Conservation (phyloP, 768 basidiomycete species). For the Chiua virens region DNA sequence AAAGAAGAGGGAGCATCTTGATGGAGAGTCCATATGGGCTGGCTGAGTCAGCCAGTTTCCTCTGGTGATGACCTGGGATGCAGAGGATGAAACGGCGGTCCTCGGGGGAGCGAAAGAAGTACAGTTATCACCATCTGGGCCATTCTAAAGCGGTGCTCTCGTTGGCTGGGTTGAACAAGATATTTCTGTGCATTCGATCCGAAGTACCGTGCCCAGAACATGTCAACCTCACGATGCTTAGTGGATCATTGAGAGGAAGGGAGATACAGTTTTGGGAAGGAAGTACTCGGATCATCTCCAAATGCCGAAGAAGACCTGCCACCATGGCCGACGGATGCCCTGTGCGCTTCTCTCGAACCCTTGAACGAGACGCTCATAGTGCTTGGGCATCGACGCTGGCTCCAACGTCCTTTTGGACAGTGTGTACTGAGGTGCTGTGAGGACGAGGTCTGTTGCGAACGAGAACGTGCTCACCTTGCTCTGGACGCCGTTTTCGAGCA, state of each 20-base stretch:
- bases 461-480: constrained; percentile 47
- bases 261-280: no score
- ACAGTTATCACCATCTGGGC: no score
- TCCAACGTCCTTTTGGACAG: constrained; percentile 61
- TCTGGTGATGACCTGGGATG: not conserved
- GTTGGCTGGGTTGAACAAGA: not conserved
- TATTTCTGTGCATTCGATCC: constrained; percentile 1
- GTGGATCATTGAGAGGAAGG: no score
- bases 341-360: constrained; percentile 73
- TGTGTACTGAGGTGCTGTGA: constrained; percentile 52
- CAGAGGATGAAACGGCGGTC: no score
- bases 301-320: constrained; percentile 79
- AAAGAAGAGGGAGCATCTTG: no score
- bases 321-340: constrained; percentile 79
- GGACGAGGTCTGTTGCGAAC: not conserved
- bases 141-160: no score
- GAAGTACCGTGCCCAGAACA: not conserved
- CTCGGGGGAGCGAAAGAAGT: not conserved
- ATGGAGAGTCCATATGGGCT: not conserved
- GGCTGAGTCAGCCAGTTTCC: not conserved
- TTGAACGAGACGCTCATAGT: constrained; percentile 73
- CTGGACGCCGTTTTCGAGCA: constrained; percentile 55
- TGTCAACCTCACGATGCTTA: no score
- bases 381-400: constrained; percentile 69
- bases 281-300: constrained; percentile 40